Base-by-base conservation (phyloP, 441 rosid genomes). In the Gossypium lobatum region DNA sequence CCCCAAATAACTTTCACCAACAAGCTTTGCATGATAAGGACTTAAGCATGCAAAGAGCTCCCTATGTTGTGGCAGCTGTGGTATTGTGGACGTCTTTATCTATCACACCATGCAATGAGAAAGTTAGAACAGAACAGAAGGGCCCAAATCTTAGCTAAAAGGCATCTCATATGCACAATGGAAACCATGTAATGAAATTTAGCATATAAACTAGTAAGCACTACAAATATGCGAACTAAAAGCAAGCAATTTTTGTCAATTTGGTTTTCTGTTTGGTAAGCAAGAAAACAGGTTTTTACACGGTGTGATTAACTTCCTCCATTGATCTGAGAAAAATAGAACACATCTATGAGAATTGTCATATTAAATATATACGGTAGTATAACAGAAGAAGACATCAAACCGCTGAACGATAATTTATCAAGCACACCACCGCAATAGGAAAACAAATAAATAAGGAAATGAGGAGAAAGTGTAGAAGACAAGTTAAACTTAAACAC, bases 1-100 rank as follows among this genome's bases (percentile, higher is more conserved):
- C 52, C 90, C 98, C 84, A 91, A 86, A 77, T 84, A 95, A 83
- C 95, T 95, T 87, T 93, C 97, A 61, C 99, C 99, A 7, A 95
- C 98, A 34, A 93, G 98, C 87, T 85, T 88, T 23, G 98, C 80
- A 76, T 93, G 94, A 78, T 86, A 86, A 62, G 96, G 87, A 79
- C 94, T 88, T 73, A 95, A 81, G 63, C 86, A 81, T 66, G 93
- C 78, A 69, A 84, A 83, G 53, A 93, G 85, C 80, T 93, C 91
- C 82, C 83, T 89, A 70, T 89, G 88, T 61, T 85, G 85, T 70
- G 99, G 98, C 58, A 95, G 83, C 78, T 90, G 96, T 16, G 98
- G 99, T 64, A 93, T 77, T 58, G 88, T 76, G 31, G 90, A 79
- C 61, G 97, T 80, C 84, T 88, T 95, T 73, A 91, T 87, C 99